phyloP scores from a whole-genome alignment of 768 basidiomycete genomes.

The Dioszegia hungarica region DNA sequence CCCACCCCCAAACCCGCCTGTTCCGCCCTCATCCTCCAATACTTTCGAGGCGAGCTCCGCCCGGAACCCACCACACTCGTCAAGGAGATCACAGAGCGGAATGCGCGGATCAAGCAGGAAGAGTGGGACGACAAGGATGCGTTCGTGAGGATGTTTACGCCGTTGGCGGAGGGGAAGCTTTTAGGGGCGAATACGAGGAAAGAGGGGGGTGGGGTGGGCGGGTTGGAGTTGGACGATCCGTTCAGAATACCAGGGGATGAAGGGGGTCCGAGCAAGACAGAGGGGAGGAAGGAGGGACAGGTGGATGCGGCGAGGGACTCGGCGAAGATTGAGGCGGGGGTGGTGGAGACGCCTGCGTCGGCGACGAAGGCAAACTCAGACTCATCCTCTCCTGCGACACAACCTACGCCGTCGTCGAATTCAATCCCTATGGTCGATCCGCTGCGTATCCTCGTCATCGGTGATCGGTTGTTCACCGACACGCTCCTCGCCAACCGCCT shows the following conservation, averaged over 20 bases:
- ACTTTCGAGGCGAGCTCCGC: slow-evolving; percentile 62
- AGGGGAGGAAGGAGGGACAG: neutral
- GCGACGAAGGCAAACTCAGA: too few relatives aligned
- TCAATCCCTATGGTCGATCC: too few relatives aligned
- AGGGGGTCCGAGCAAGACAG: neutral
- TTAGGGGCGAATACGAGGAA: slow-evolving; percentile 20
- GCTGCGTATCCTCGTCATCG: slow-evolving; percentile 68
- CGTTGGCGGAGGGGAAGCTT: slow-evolving; percentile 43
- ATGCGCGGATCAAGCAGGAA: slow-evolving; percentile 42
- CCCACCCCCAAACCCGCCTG: slow-evolving; percentile 74
- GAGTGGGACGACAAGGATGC: slow-evolving; percentile 25
- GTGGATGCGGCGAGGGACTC: neutral
- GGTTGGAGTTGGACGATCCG: slow-evolving; percentile 4
- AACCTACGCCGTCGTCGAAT: too few relatives aligned
- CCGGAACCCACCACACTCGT: slow-evolving; percentile 18
- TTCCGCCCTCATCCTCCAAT: slow-evolving; percentile 62
- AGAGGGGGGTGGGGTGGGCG: neutral
- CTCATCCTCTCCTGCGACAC: too few relatives aligned
- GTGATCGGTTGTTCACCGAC: slow-evolving; percentile 91
- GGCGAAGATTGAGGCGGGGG: neutral
- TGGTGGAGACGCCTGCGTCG: neutral
- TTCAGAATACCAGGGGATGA: neutral
- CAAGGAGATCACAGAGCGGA: neutral
- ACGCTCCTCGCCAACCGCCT: slow-evolving; percentile 72
- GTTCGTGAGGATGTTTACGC: slow-evolving; percentile 46